Conservation (phyloP, 805 yeast species). For the Nakazawaea wickerhamii region DNA sequence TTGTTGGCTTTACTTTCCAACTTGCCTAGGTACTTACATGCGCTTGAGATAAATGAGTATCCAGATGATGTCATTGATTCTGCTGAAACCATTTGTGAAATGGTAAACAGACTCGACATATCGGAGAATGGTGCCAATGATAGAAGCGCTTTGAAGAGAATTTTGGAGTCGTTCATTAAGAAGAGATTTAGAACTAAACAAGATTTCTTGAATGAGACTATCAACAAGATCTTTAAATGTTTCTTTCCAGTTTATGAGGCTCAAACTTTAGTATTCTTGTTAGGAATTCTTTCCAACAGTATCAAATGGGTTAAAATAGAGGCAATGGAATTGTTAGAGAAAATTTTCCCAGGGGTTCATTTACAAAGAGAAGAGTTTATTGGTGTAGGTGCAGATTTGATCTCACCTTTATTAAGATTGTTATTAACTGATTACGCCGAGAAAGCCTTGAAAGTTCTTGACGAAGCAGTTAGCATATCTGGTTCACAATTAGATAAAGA, state of each 20-base stretch:
- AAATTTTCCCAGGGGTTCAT: constrained; percentile 72
- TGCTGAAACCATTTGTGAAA: constrained; percentile 49
- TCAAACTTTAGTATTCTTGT: constrained; percentile 63
- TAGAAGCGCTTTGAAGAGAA: constrained; percentile 45
- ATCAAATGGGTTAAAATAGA: constrained; percentile 76
- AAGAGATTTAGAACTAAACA: constrained; percentile 82
- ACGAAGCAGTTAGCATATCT: constrained; percentile 77
- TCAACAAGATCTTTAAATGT: constrained; percentile 57
- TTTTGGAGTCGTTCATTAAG: constrained; percentile 71
- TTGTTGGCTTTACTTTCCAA: constrained; percentile 71
- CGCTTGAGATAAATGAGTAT: constrained; percentile 56
- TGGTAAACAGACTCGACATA: constrained; percentile 43
- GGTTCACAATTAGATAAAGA: constrained; percentile 90
- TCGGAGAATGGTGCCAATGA: constrained; percentile 41
- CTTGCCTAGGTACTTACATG: constrained; percentile 79
- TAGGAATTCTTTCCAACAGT: constrained; percentile 77
- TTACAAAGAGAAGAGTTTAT: constrained; percentile 70
- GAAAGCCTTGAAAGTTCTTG: constrained; percentile 84
- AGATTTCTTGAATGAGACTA: constrained; percentile 80
- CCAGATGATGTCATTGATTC: constrained; percentile 44
- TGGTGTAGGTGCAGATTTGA: constrained; percentile 92
- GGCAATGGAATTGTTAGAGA: constrained; percentile 69
- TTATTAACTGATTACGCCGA: constrained; percentile 81
- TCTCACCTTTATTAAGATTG: constrained; percentile 81
- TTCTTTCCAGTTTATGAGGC: constrained; percentile 76